Evolutionary conservation across 176 grass and related monocot species (phyloP), one percentile per base, ranked within the genome.

Genomic region (Oryza meyeriana): DNA sequence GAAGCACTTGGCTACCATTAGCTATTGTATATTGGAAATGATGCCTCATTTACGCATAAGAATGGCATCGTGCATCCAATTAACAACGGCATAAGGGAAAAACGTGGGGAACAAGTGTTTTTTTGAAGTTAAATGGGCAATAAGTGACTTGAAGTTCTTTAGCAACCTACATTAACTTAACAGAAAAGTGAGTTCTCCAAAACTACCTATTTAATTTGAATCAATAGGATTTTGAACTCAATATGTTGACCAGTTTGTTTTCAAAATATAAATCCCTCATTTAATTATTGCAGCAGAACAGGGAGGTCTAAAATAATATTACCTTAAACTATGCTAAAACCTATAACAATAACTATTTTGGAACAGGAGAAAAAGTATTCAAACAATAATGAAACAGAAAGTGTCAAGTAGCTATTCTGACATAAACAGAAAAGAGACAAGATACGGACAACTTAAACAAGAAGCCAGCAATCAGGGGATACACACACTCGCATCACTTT

Each of bases 401-500:
- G 36, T 14, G 42, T 32, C 29, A 77, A 52, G 10, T 22, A 1
- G 14, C 12, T 38, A 17, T 31, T n/a, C 40, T 31, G 24, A 72
- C 79, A 52, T 27, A 40, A 66, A 24, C 1, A 65, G 57, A 79
- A 81, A 12, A 18, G 10, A 57, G 4, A 42, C 40, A 72, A 20
- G 7, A 81, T 71, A 57, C 33, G 26, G 77, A 66, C 70, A 81
- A 18, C 17, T 84, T 84, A 64, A 85, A 58, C 27, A 63, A 42
- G 33, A 13, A 27, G 36, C 35, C 64, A 58, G 26, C 57, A 77
- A 82, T 81, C 58, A 72, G 66, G 61, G 87, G 44, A 72, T 62
- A 76, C 61, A 35, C 74, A 81, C 80, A 81, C 39, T 38, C 58
- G 41, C 57, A 38, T 40, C 72, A 71, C 42, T 82, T 85, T 66